These are phyloP conservation scores for Boletus sp. DNA, from an alignment of 1,284 basidiomycete genomes.

Conservation along the genomic window DNA sequence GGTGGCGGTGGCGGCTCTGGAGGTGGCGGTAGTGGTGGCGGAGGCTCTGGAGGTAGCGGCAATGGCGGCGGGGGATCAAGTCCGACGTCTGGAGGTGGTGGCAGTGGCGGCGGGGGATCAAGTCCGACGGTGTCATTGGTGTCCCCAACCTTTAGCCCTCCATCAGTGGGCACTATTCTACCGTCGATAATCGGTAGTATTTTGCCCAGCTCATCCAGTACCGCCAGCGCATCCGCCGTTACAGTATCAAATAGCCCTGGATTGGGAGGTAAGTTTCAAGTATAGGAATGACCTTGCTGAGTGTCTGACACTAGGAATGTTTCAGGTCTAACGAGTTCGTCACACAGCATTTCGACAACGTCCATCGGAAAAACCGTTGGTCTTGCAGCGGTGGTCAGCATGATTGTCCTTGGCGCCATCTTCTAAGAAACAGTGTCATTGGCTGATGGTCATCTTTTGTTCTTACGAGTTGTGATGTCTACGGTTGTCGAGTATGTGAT, in stretches of 20 bases:
- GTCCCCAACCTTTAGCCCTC: background rate
- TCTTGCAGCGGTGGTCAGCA: conserved; percentile 10
- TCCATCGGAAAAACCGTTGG: background rate
- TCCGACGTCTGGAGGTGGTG: no score
- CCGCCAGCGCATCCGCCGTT: background rate
- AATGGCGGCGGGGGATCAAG: background rate
- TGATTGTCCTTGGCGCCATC: conserved; percentile 1
- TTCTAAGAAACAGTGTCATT: background rate
- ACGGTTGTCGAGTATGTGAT: background rate
- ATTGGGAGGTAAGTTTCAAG: conserved; percentile 12
- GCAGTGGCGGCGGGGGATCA: background rate
- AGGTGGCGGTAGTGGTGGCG: background rate
- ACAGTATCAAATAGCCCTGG: background rate
- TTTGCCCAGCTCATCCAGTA: background rate
- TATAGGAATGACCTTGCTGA: background rate
- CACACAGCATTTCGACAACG: conserved; percentile 5
- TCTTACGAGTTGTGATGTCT: background rate
- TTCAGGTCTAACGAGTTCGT: conserved; percentile 2
- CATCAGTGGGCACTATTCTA: background rate
- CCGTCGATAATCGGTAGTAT: no score
- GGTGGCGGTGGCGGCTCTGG: background rate
- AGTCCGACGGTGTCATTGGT: background rate
- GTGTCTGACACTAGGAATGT: background rate
- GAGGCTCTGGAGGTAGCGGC: no score
- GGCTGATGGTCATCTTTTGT: background rate